Evolutionary conservation across 2,329 filamentous ascomycete species (phyloP).

Genomic region (Aureobasidium vineae): DNA sequence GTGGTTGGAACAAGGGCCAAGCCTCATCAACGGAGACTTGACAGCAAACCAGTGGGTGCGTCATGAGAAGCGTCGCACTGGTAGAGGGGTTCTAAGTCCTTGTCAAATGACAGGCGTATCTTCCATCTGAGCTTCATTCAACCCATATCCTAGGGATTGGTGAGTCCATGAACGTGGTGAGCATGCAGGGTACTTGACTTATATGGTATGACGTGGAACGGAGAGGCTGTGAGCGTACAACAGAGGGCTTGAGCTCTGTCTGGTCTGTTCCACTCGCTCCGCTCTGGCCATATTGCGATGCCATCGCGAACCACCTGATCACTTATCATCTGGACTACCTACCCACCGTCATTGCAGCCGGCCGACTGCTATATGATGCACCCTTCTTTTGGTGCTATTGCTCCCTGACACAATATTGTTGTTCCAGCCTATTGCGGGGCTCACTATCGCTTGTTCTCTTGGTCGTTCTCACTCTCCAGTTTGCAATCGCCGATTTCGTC

Average conservation of each 20-base stretch:
- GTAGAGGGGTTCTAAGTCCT: not conserved
- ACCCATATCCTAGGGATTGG: not conserved
- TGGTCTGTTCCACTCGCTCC: not conserved
- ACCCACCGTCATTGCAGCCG: not conserved
- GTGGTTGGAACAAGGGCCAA: not conserved
- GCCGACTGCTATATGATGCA: not conserved
- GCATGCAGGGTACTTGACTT: not conserved
- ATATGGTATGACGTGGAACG: not conserved
- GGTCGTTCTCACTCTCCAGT: not conserved
- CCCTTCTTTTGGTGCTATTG: not conserved
- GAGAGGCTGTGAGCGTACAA: not conserved
- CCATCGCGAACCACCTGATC: not conserved
- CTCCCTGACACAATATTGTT: not conserved
- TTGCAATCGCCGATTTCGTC: slow-evolving; percentile 8
- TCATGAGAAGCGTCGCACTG: slow-evolving; percentile 11
- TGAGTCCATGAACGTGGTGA: not conserved
- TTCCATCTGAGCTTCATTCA: not conserved
- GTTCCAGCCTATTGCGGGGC: not conserved
- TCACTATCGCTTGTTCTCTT: slow-evolving; percentile 8
- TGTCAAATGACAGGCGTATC: slow-evolving; percentile 8
- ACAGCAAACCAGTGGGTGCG: not conserved
- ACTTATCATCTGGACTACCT: not conserved
- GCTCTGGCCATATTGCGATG: not conserved
- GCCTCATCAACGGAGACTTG: too few relatives aligned
- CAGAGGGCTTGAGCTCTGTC: not conserved